Evolutionary conservation across 345 rosid species (phyloP), one percentile per base, ranked within the genome.

Genomic region (Linum tenue): DNA sequence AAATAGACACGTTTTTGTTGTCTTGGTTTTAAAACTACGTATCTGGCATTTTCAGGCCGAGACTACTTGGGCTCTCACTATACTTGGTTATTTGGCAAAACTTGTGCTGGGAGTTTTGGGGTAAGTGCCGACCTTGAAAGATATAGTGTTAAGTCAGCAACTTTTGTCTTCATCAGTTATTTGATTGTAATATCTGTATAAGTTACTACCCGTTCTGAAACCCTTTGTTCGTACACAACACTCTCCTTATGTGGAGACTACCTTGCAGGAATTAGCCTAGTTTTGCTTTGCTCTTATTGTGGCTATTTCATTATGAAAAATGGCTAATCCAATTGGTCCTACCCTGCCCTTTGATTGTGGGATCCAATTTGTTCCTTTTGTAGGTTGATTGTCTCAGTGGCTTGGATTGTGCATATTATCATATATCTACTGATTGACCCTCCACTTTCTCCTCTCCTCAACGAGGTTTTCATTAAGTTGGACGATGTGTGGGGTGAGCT

Each of bases 391-490:
- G 90, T 95, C 76, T 95, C 96, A 3, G 82, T 95, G 74, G 97
- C 99, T 68, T 95, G 99, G 98, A 65, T 89, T 73, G 96, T 85
- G 78, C 99, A 95, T 74, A 95, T 91, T 64, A 72, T 91, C 73
- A 85, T 91, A 63, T 91, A 95, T 75, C 80, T 91, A 56, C 79
- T 91, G 75, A 75, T 91, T 57, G 82, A 79, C 56, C 98, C 96
- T 5, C 99, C 99, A 58, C 94, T 91, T 64, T 84, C 90, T 68
- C 84, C 99, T 69, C 89, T 95, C 75, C 78, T 87, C 68, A 95
- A 95, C 51, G 97, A 86, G 80, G 94, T 95, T 82, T 95, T 91
- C 78, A 87, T 95, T 81, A 91, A 95, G 82, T 86, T 91, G 86
- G 99, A 95, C 76, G 84, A 82, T 69, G 60, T 87, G 5, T 95